Conservation (phyloP, 441 rosid genomes). For the Aquilaria agallochum region DNA sequence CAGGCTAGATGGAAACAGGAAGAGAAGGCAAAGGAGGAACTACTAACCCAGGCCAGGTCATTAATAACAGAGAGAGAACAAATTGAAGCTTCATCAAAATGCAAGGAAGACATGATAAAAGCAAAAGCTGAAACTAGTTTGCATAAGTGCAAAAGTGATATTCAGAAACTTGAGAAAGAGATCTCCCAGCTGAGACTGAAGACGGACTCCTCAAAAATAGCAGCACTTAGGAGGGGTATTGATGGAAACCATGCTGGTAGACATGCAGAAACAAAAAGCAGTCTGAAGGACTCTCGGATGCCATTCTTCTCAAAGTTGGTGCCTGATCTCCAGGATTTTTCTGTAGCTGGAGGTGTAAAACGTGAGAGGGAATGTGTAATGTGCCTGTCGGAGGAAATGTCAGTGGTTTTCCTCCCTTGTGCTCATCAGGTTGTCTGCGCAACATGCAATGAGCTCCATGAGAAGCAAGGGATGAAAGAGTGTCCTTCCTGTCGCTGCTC, state of each 20-base stretch:
- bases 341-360: slow-evolving; percentile 47
- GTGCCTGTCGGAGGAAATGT: slow-evolving; percentile 97
- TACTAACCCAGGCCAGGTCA: slow-evolving; percentile 41
- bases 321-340: slow-evolving; percentile 25
- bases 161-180: slow-evolving; percentile 71
- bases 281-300: slow-evolving; percentile 19
- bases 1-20: slow-evolving; percentile 93
- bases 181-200: slow-evolving; percentile 76
- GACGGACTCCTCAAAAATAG: slow-evolving; percentile 69
- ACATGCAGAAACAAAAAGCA: slow-evolving; percentile 22
- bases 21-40: slow-evolving; percentile 56
- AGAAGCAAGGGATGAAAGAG: slow-evolving; percentile 92
- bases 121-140: slow-evolving; percentile 59
- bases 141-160: slow-evolving; percentile 57
- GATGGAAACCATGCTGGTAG: slow-evolving; percentile 60
- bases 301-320: slow-evolving; percentile 25
- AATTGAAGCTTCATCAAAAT: slow-evolving; percentile 57
- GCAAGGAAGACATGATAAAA: slow-evolving; percentile 60
- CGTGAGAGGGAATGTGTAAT: slow-evolving; percentile 98
- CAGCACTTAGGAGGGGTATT: slow-evolving; percentile 74
- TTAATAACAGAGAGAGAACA: slow-evolving; percentile 64
- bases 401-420: slow-evolving; percentile 86
- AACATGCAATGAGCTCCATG: slow-evolving; percentile 86
- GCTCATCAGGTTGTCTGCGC: slow-evolving; percentile 91
- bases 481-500: slow-evolving; percentile 90